phyloP scores from a whole-genome alignment of 176 grass and related monocot genomes.

The Stipa capillata region DNA sequence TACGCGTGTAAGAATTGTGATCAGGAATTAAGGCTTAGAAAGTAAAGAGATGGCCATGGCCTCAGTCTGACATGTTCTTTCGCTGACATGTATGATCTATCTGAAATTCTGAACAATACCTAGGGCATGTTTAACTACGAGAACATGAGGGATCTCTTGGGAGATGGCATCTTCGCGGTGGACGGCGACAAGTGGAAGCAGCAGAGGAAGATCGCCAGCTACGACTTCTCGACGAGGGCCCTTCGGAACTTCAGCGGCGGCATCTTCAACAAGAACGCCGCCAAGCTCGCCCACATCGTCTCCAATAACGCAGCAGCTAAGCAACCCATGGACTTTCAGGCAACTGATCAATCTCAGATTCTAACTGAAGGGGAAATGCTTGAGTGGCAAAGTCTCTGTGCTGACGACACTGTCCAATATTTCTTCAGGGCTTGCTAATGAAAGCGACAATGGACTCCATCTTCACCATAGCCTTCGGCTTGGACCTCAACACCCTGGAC shows the following conservation, averaged over 20 bases:
- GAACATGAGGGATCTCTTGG: slow-evolving; percentile 27
- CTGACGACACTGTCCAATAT: background rate
- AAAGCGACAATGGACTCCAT: slow-evolving; percentile 60
- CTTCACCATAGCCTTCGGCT: slow-evolving; percentile 44
- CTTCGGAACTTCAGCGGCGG: slow-evolving; percentile 41
- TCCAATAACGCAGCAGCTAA: background rate
- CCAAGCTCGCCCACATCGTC: slow-evolving; percentile 35
- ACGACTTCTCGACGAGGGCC: slow-evolving; percentile 47
- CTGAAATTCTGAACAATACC: background rate
- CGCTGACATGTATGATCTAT: background rate
- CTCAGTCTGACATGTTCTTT: background rate
- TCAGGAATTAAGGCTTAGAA: too few species aligned
- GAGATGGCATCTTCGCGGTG: slow-evolving; percentile 59
- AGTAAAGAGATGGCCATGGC: too few species aligned
- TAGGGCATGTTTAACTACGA: slow-evolving; percentile 35
- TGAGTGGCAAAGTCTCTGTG: too few species aligned
- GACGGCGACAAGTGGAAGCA: slow-evolving; percentile 54
- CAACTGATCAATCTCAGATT: background rate
- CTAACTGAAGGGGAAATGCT: too few species aligned
- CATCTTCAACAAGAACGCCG: slow-evolving; percentile 39
- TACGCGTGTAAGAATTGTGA: too few species aligned
- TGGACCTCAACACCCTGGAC: slow-evolving; percentile 28
- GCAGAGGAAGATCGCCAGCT: slow-evolving; percentile 55
- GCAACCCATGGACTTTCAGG: slow-evolving; percentile 33
- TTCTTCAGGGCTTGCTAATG: slow-evolving; percentile 30